Conservation (phyloP, 495 filamentous ascomycete species). For the Pseudotulostoma volvatum region DNA sequence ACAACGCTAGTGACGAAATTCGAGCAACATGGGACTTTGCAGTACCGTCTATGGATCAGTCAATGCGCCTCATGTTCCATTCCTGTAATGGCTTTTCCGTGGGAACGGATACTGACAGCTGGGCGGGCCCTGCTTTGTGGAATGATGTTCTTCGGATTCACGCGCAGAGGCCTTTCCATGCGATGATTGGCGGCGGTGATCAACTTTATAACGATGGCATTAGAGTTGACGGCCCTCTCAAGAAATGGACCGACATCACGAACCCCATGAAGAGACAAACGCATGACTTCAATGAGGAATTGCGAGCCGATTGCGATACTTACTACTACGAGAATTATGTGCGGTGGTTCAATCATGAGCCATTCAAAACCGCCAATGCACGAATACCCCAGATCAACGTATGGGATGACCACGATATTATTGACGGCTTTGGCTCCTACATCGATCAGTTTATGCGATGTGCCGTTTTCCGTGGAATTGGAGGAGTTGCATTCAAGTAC, state of each 20-base stretch:
- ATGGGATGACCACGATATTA: slow-evolving; percentile 90
- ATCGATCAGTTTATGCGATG: slow-evolving; percentile 89
- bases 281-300: slow-evolving; percentile 53
- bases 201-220: slow-evolving; percentile 93
- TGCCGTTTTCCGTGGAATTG: slow-evolving; percentile 79
- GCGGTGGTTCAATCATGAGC: slow-evolving; percentile 67
- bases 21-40: slow-evolving; percentile 41
- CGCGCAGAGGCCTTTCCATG: slow-evolving; percentile 61
- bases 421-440: slow-evolving; percentile 87
- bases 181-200: slow-evolving; percentile 91
- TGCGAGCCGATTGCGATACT: slow-evolving; percentile 66
- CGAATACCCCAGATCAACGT: slow-evolving; percentile 87
- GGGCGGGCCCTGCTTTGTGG: slow-evolving; percentile 72
- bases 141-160: slow-evolving; percentile 70
- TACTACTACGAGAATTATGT: slow-evolving; percentile 88
- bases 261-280: slow-evolving; percentile 72
- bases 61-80: slow-evolving; percentile 91
- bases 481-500: slow-evolving; percentile 73
- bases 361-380: slow-evolving; percentile 69
- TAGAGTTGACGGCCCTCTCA: slow-evolving; percentile 63
- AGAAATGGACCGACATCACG: slow-evolving; percentile 59
- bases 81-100: slow-evolving; percentile 95
- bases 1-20: slow-evolving; percentile 22
- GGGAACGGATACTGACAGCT: slow-evolving; percentile 73
- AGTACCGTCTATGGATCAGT: slow-evolving; percentile 60